Evolutionary conservation across 306 rosid species (phyloP).

Genomic region (Albizia julibrissin): DNA sequence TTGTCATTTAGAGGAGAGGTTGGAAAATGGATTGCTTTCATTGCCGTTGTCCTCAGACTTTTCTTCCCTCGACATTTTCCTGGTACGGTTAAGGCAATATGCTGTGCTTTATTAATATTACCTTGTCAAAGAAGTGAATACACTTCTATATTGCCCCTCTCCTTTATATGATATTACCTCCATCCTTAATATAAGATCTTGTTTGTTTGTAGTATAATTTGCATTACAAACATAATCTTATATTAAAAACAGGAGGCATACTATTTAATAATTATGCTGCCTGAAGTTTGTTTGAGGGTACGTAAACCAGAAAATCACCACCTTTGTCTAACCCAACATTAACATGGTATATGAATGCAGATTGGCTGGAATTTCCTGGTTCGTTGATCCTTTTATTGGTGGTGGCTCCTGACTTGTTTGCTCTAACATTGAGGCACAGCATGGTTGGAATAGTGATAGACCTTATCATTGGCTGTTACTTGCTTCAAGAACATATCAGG

Average conservation of each 20-base stretch:
- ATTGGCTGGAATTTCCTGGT: slow-evolving; percentile 83
- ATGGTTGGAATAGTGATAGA: slow-evolving; percentile 64
- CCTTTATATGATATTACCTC: too few species aligned
- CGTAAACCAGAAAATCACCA: background rate
- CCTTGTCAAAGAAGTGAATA: background rate
- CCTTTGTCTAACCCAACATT: too few species aligned
- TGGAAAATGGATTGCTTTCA: slow-evolving; percentile 82
- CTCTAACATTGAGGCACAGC: slow-evolving; percentile 54
- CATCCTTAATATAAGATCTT: too few species aligned
- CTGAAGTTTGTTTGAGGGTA: too few species aligned
- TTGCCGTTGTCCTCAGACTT: slow-evolving; percentile 77
- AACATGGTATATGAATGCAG: slow-evolving; percentile 37
- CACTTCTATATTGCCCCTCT: too few species aligned
- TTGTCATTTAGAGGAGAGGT: slow-evolving; percentile 59
- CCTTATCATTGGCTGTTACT: slow-evolving; percentile 74
- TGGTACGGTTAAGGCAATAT: slow-evolving; percentile 40
- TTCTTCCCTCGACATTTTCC: slow-evolving; percentile 88
- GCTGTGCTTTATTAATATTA: background rate
- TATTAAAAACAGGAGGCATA: too few species aligned
- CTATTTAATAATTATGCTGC: too few species aligned
- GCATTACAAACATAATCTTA: too few species aligned
- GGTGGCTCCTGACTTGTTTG: slow-evolving; percentile 72
- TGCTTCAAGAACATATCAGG: slow-evolving; percentile 85
- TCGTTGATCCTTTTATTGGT: slow-evolving; percentile 79
- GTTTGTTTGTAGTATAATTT: too few species aligned